Conservation (phyloP, 768 basidiomycete species). For the Mycena filopes region DNA sequence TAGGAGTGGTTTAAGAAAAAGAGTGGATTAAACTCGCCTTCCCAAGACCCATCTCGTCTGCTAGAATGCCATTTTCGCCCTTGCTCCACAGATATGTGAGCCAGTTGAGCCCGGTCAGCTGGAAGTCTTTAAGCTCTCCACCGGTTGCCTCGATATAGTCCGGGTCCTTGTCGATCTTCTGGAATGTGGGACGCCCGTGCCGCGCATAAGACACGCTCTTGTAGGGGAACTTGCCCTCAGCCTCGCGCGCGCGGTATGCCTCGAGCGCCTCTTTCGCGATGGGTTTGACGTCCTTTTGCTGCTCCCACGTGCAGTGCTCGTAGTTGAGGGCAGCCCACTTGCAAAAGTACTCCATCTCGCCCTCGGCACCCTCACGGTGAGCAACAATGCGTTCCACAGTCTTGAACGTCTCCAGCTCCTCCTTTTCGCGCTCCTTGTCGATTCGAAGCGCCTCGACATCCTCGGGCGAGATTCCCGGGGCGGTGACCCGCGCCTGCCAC, state of each 20-base stretch:
- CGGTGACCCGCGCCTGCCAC: constrained; percentile 73
- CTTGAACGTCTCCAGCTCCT: constrained; percentile 91
- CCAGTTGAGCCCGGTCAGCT: constrained; percentile 98
- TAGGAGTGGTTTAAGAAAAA: too few relatives aligned
- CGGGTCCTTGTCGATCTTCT: constrained; percentile 88
- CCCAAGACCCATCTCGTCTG: constrained; percentile 99
- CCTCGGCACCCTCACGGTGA: constrained; percentile 71
- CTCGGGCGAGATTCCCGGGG: constrained; percentile 80
- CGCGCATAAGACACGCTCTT: constrained; percentile 79
- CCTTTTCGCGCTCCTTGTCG: constrained; percentile 90
- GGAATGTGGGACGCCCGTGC: constrained; percentile 79
- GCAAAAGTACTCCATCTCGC: constrained; percentile 88
- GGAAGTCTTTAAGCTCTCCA: constrained; percentile 95
- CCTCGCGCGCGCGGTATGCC: constrained; percentile 80
- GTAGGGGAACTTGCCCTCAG: constrained; percentile 84
- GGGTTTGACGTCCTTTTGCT: constrained; percentile 78
- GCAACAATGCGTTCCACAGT: constrained; percentile 91
- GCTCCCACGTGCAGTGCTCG: constrained; percentile 96
- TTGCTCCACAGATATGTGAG: constrained; percentile 96
- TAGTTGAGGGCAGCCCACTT: constrained; percentile 97
- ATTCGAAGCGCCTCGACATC: constrained; percentile 90
- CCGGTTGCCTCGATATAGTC: constrained; percentile 83
- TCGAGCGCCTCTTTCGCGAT: constrained; percentile 85
- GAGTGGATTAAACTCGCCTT: constrained; percentile 63
- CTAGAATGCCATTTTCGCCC: constrained; percentile 95